These are phyloP conservation scores for Aspergillus nanangensis DNA, from an alignment of 495 filamentous ascomycete species.

Conservation along the genomic window DNA sequence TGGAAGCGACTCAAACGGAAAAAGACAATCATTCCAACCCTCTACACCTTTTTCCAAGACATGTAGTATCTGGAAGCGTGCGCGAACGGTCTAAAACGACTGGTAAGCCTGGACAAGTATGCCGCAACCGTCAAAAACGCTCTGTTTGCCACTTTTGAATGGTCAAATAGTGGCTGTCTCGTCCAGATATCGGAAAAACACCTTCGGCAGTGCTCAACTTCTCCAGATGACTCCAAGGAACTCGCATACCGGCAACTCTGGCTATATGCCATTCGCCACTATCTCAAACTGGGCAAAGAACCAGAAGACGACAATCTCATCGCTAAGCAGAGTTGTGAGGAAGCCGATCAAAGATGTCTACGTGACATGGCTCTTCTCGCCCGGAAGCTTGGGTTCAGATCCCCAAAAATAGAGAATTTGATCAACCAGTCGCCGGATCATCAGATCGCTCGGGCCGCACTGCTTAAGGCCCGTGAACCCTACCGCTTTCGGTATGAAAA, in stretches of 20 bases:
- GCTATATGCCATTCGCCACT: conserved; percentile 23
- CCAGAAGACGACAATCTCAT: conserved; percentile 8
- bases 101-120: conserved; percentile 12
- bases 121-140: conserved; percentile 14
- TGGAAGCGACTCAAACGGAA: conserved; percentile 8
- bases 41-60: conserved; percentile 30
- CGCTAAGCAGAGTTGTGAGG: conserved; percentile 18
- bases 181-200: conserved; percentile 19
- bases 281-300: conserved; percentile 15
- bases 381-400: conserved; percentile 25
- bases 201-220: conserved; percentile 8
- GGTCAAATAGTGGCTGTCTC: conserved; percentile 1
- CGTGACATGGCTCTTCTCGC: conserved; percentile 26
- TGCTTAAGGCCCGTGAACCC: conserved; percentile 27
- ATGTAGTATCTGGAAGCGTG: conserved; percentile 25
- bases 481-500: conserved; percentile 24
- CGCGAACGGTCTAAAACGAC: conserved; percentile 21
- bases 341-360: conserved; percentile 18
- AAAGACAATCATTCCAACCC: conserved; percentile 9
- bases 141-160: conserved; percentile 3
- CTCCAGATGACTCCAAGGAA: conserved; percentile 7
- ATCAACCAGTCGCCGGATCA: conserved; percentile 25
- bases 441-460: conserved; percentile 23
- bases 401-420: conserved; percentile 21
- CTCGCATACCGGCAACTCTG: conserved; percentile 19